Percentiles rank a stretch among this genome's conserved stretches.
These are phyloP conservation scores for Panus rudis DNA, from an alignment of 768 basidiomycete species.

Conservation along the genomic window DNA sequence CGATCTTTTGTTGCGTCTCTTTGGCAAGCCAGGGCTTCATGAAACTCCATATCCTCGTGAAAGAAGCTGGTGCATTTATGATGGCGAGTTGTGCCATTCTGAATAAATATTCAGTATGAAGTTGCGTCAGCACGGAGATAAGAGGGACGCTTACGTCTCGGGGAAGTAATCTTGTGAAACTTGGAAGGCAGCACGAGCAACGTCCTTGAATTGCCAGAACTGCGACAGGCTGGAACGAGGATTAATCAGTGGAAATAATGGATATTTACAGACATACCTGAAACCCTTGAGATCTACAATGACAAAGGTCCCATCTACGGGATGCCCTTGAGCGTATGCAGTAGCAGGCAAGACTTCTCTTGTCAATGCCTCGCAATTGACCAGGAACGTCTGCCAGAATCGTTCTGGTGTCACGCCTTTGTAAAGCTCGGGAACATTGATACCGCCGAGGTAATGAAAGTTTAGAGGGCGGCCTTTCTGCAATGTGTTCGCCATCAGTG, in stretches of 20 bases:
- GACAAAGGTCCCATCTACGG: constrained; percentile 47
- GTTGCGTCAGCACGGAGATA: neutral
- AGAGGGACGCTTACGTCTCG: constrained; percentile 48
- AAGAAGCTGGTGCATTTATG: constrained; percentile 66
- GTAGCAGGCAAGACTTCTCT: constrained; percentile 66
- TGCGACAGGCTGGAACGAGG: constrained; percentile 42
- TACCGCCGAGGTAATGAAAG: constrained; percentile 53
- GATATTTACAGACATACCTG: constrained; percentile 35
- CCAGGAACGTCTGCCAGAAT: constrained; percentile 49
- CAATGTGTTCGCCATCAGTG: constrained; percentile 1
- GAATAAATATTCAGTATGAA: neutral
- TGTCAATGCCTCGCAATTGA: constrained; percentile 56
- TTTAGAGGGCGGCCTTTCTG: constrained; percentile 70
- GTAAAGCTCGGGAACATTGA: constrained; percentile 35
- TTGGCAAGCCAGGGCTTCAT: constrained; percentile 70
- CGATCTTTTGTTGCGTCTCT: constrained; percentile 63
- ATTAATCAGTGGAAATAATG: neutral
- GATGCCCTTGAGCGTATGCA: constrained; percentile 44
- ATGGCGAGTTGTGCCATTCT: constrained; percentile 72
- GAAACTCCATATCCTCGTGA: constrained; percentile 64
- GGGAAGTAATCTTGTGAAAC: constrained; percentile 76
- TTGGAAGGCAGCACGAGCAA: constrained; percentile 59
- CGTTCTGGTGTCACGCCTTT: constrained; percentile 24
- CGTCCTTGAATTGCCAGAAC: constrained; percentile 71
- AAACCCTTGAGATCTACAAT: constrained; percentile 70